These are phyloP conservation scores for Tephrocybe rancida DNA, from an alignment of 768 basidiomycete species.

Conservation along the genomic window DNA sequence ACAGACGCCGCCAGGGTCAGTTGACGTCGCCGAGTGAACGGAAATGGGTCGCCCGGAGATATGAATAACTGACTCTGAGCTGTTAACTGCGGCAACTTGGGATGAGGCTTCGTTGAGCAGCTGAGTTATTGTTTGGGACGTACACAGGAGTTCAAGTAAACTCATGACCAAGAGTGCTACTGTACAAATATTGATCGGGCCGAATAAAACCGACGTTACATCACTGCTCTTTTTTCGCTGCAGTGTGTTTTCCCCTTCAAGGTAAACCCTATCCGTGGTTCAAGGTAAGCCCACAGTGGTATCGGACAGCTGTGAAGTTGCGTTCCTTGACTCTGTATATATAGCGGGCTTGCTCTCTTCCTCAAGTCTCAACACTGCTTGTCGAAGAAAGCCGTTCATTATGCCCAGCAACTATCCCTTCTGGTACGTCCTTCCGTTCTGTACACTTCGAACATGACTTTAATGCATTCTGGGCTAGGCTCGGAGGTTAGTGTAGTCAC, in stretches of 20 bases:
- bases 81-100: no score
- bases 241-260: conserved; percentile 9
- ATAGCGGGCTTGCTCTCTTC: conserved; percentile 21
- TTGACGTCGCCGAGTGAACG: no score
- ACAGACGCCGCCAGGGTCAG: no score
- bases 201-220: conserved; percentile 16
- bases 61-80: no score
- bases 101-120: no score
- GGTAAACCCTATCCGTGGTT: conserved; percentile 7
- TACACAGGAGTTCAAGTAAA: no score
- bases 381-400: conserved; percentile 20
- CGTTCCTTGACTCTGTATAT: conserved; percentile 6
- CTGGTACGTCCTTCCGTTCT: conserved; percentile 39
- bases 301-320: conserved; percentile 2
- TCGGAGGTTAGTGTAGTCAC: conserved; percentile 51
- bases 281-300: conserved; percentile 4
- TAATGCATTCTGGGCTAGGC: conserved; percentile 39
- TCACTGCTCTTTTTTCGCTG: conserved; percentile 13
- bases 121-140: no score
- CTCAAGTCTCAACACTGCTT: conserved; percentile 18
- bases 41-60: no score
- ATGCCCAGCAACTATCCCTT: conserved; percentile 51
- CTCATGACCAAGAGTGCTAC: no score
- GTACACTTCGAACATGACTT: conserved; percentile 1
- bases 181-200: background rate